Percentiles rank a stretch among this genome's conserved stretches.
Conservation (phyloP, 768 basidiomycete species). For the Lactarius tabidus region DNA sequence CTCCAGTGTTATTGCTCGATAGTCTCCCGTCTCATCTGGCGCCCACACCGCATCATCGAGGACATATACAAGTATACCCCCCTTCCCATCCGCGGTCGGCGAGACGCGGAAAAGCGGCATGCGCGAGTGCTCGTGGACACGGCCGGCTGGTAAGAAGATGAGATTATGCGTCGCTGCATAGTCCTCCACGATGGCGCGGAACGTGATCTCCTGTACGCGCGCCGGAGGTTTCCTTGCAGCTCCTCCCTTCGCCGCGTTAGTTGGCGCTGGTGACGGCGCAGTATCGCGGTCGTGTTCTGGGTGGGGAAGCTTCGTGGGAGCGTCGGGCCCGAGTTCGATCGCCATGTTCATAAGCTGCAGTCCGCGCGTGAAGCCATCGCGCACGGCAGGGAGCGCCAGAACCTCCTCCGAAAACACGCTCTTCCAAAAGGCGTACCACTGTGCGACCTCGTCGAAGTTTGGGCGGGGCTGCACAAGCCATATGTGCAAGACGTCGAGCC, state of each 20-base stretch:
- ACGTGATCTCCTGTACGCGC: conserved; percentile 79
- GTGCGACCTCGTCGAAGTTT: conserved; percentile 87
- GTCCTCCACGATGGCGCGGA: conserved; percentile 91
- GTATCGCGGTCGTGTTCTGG: conserved; percentile 57
- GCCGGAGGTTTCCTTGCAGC: conserved; percentile 41
- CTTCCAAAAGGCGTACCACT: conserved; percentile 95
- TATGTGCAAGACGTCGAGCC: conserved; percentile 85
- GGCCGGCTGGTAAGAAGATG: conserved; percentile 84
- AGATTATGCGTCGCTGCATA: conserved; percentile 80
- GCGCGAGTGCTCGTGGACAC: conserved; percentile 76
- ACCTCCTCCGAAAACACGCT: conserved; percentile 65
- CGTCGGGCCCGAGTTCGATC: conserved; percentile 78
- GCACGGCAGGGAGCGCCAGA: conserved; percentile 59
- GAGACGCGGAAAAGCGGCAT: conserved; percentile 90
- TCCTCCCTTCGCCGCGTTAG: conserved; percentile 35
- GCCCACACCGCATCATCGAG: conserved; percentile 94
- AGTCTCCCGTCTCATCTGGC: conserved; percentile 55
- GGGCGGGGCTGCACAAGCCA: conserved; percentile 91
- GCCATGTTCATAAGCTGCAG: conserved; percentile 94
- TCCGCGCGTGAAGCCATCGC: conserved; percentile 80
- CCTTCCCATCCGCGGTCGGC: conserved; percentile 71
- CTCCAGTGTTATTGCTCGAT: conserved; percentile 77
- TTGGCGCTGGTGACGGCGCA: conserved; percentile 29
- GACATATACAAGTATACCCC: conserved; percentile 86
- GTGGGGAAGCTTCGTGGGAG: conserved; percentile 59